Base-by-base conservation (phyloP, 2,329 filamentous ascomycete genomes). In the Penicillium frequentans region DNA sequence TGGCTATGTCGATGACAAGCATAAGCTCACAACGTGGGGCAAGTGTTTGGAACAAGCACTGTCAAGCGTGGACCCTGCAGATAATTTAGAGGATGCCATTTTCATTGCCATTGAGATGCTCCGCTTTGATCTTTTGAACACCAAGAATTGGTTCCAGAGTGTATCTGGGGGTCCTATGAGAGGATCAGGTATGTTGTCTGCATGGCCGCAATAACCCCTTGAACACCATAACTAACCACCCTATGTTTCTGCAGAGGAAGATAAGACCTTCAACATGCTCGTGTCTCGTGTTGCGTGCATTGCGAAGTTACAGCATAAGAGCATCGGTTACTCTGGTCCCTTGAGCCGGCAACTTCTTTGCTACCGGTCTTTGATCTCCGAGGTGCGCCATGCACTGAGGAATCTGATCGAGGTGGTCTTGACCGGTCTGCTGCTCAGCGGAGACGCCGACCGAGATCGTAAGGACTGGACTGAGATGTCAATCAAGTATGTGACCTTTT, bases 311-410 rank as follows among this genome's bases (percentile, higher is more conserved):
- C 86, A 87, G 31, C 95, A 99, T 72, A 85, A 90, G 65, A 82
- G 84, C 3, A 93, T 93, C 65, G 95, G 95, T 29, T 99, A 97
- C 75, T 97, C 93, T 2, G 95, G 95, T 0, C 93, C 95, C 1
- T 82, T 99, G 1, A 96, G 92, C 80, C 89, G 95, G 74, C 92
- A 93, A 64, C 82, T 97, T 52, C 82, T 99, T 43, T 88, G 87
- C 26, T 99, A 93, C 79, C 90, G 91, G 59, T 93, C 91, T 1
- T 82, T 98, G 56, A 87, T 91, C 42, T 88, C 88, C 2, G 86
- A 90, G 42, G 87, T 97, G 24, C 89, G 93, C 39, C 86, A 89
- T 62, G 86, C 87, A 33, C 82, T 96, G 62, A 86, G 95, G 48
- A 92, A 96, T 71, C 77, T 98, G 35, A 79, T 95, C 14, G 95